These are phyloP conservation scores for Cryphonectria parasitica DNA, from an alignment of 2,329 filamentous ascomycete genomes.

Conservation along the genomic window DNA sequence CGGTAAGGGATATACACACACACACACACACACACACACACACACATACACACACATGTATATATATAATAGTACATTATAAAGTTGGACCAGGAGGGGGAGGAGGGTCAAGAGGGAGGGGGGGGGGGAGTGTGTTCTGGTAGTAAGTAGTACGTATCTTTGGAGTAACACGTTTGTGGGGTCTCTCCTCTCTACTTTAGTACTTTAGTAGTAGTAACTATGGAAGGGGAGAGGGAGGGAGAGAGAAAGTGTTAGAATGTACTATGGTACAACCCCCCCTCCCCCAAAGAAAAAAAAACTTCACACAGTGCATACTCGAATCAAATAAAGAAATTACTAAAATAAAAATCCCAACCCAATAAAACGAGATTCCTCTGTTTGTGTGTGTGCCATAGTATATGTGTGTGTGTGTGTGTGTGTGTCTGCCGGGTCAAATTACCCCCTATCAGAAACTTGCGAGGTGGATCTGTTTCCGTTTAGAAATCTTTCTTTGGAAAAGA, in stretches of 20 bases:
- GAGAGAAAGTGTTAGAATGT: too few species aligned
- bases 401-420: not conserved
- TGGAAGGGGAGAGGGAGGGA: too few species aligned
- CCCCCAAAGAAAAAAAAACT: constrained; percentile 1
- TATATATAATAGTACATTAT: constrained; percentile 9
- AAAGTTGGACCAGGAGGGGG: constrained; percentile 27
- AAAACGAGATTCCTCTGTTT: not conserved
- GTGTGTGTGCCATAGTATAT: too few species aligned
- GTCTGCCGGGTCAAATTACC: constrained; percentile 27
- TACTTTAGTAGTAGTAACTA: not conserved
- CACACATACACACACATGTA: not conserved
- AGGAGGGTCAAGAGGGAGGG: too few species aligned
- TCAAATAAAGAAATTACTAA: too few species aligned
- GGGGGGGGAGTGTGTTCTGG: too few species aligned
- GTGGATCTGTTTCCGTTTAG: constrained; percentile 28
- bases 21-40: too few species aligned
- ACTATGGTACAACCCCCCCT: constrained; percentile 16
- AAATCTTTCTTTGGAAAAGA: constrained; percentile 29
- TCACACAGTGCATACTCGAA: constrained; percentile 22
- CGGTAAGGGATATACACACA: not conserved
- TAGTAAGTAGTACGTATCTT: not conserved
- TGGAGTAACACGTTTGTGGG: constrained; percentile 13
- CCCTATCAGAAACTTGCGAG: constrained; percentile 23
- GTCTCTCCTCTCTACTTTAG: not conserved
- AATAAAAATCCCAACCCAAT: not conserved